Evolutionary conservation across 352 stramenopile genomes (phyloP).

Genomic region (Phytophthora citricola): DNA sequence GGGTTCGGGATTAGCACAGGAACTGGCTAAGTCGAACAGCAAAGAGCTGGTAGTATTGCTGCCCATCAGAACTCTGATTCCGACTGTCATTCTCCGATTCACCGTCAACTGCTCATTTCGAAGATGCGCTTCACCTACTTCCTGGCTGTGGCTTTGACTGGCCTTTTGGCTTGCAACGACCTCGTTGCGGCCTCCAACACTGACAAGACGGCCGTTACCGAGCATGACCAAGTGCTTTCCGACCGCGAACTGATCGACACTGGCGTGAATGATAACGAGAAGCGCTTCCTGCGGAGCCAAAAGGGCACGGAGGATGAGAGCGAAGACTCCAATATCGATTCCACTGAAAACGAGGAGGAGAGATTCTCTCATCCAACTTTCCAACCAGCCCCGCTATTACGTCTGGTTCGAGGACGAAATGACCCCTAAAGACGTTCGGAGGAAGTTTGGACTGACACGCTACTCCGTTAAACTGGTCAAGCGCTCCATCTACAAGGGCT

Average conservation of each 20-base stretch:
- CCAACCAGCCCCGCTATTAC: conserved; percentile 9
- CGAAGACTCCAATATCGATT: neutral
- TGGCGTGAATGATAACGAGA: neutral
- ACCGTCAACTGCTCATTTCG: neutral
- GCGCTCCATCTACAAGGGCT: conserved; percentile 21
- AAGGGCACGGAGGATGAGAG: neutral
- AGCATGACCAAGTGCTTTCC: neutral
- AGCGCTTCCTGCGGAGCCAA: conserved; percentile 3
- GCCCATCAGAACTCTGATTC: no score
- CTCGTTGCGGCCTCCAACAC: neutral
- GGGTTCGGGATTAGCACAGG: neutral
- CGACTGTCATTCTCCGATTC: no score
- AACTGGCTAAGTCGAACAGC: conserved; percentile 1
- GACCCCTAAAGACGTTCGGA: conserved; percentile 13
- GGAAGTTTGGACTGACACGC: conserved; percentile 8
- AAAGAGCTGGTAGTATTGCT: neutral
- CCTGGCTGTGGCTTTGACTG: conserved; percentile 7
- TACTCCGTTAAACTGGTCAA: conserved; percentile 18
- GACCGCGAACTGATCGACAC: conserved; percentile 6
- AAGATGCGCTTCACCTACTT: conserved; percentile 17
- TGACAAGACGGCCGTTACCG: neutral
- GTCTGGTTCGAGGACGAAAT: conserved; percentile 14
- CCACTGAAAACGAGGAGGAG: conserved; percentile 15
- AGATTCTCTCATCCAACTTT: conserved; percentile 10
- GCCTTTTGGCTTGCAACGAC: conserved; percentile 9